These are phyloP conservation scores for Pseudopediastrum boryanum DNA, from an alignment of 139 green algal species.

Conservation along the genomic window DNA sequence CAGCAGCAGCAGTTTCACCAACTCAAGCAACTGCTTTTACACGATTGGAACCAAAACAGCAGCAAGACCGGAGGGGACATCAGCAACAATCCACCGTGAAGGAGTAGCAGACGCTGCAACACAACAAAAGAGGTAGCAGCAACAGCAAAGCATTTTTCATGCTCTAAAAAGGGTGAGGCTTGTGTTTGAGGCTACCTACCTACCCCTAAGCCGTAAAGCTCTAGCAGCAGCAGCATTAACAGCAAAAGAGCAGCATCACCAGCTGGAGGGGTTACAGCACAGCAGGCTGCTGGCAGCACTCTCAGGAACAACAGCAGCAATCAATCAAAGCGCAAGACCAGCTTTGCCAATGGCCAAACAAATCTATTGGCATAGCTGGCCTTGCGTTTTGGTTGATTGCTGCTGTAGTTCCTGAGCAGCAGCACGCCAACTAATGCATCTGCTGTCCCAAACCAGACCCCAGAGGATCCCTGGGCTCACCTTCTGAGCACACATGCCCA, in stretches of 20 bases:
- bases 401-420: background rate
- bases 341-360: background rate
- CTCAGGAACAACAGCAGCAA: background rate
- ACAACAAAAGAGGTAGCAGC: too few species aligned
- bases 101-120: too few species aligned
- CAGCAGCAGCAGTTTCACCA: background rate
- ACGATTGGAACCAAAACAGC: background rate
- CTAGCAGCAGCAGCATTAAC: too few species aligned
- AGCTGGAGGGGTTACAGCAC: too few species aligned
- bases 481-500: slow-evolving; percentile 54
- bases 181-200: too few species aligned
- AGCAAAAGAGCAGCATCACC: too few species aligned
- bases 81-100: background rate
- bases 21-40: background rate
- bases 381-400: background rate
- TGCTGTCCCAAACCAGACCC: slow-evolving; percentile 27
- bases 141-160: too few species aligned
- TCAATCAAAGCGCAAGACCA: background rate
- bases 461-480: background rate
- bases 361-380: background rate
- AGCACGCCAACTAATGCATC: background rate
- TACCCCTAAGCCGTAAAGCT: too few species aligned
- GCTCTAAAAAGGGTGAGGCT: too few species aligned
- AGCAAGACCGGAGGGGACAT: background rate
- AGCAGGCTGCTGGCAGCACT: too few species aligned